These are phyloP conservation scores for Coleophoma cylindrospora DNA, from an alignment of 2,329 filamentous ascomycete species.

Conservation along the genomic window DNA sequence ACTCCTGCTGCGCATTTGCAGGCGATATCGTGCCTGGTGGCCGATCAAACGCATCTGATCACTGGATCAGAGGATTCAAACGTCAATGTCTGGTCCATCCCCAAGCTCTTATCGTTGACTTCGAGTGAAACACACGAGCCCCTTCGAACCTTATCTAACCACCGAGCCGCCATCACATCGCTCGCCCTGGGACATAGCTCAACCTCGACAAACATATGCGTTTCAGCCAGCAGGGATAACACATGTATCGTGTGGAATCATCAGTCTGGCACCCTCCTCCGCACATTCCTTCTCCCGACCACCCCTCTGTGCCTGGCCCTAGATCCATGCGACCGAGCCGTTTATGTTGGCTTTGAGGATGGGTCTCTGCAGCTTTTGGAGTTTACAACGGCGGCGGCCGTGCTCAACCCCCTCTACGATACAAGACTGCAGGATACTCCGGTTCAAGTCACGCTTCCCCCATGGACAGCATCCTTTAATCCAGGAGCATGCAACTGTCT, in stretches of 20 bases:
- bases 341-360: constrained; percentile 77
- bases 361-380: constrained; percentile 77
- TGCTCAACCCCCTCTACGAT: constrained; percentile 28
- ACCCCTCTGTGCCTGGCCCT: constrained; percentile 67
- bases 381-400: constrained; percentile 52
- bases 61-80: constrained; percentile 83
- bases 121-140: constrained; percentile 59
- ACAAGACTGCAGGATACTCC: constrained; percentile 51
- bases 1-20: constrained; percentile 77
- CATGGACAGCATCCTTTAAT: constrained; percentile 33
- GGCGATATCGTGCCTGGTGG: constrained; percentile 69
- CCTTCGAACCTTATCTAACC: constrained; percentile 70
- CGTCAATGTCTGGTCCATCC: constrained; percentile 85
- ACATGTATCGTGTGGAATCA: constrained; percentile 94
- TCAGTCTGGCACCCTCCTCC: constrained; percentile 67
- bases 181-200: constrained; percentile 59
- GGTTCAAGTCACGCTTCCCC: constrained; percentile 48
- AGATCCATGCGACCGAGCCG: constrained; percentile 77
- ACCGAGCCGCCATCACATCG: constrained; percentile 68
- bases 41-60: constrained; percentile 67
- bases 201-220: constrained; percentile 72
- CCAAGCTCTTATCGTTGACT: constrained; percentile 61
- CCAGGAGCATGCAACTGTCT: constrained; percentile 60
- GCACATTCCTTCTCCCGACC: constrained; percentile 77
- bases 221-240: constrained; percentile 81